These are phyloP conservation scores for Apiospora kogelbergensis DNA, from an alignment of 2,329 filamentous ascomycete genomes.

Conservation along the genomic window DNA sequence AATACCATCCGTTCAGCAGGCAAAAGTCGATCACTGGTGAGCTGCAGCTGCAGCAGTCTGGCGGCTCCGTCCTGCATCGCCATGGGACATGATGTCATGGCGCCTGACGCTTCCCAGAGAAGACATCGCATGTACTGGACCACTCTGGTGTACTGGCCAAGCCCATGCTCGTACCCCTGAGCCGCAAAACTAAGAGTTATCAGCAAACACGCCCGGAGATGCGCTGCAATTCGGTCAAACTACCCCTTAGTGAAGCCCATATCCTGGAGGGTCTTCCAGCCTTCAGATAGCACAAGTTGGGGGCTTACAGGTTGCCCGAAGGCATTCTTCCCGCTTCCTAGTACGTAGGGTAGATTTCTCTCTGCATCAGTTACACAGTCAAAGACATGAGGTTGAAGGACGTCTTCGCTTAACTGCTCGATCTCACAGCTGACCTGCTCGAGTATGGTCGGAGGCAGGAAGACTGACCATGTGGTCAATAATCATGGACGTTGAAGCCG, in stretches of 20 bases:
- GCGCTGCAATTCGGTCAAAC: slow-evolving; percentile 19
- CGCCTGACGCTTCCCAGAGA: slow-evolving; percentile 22
- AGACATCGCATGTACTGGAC: slow-evolving; percentile 54
- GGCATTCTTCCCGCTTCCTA: slow-evolving; percentile 55
- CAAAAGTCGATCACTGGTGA: slow-evolving; percentile 21
- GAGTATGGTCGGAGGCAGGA: slow-evolving; percentile 43
- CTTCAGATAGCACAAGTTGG: slow-evolving; percentile 62
- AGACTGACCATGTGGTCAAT: slow-evolving; percentile 38
- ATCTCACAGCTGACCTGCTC: slow-evolving; percentile 43
- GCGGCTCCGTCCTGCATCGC: slow-evolving; percentile 54
- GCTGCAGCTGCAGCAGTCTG: slow-evolving; percentile 30
- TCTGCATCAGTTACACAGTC: slow-evolving; percentile 64
- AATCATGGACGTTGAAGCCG: background rate
- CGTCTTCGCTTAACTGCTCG: slow-evolving; percentile 48
- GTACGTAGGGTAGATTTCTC: slow-evolving; percentile 60
- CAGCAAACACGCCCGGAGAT: slow-evolving; percentile 13
- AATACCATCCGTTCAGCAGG: slow-evolving; percentile 30
- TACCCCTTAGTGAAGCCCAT: slow-evolving; percentile 57
- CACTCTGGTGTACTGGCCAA: slow-evolving; percentile 52
- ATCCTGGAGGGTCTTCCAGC: slow-evolving; percentile 63
- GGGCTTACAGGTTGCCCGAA: slow-evolving; percentile 58
- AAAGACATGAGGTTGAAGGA: slow-evolving; percentile 55
- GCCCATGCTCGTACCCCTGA: slow-evolving; percentile 56
- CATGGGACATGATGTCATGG: slow-evolving; percentile 44
- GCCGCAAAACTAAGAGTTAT: slow-evolving; percentile 48